Evolutionary conservation across 352 stramenopile genomes (phyloP).

Genomic region (Globisporangium rhizosaccharum): DNA sequence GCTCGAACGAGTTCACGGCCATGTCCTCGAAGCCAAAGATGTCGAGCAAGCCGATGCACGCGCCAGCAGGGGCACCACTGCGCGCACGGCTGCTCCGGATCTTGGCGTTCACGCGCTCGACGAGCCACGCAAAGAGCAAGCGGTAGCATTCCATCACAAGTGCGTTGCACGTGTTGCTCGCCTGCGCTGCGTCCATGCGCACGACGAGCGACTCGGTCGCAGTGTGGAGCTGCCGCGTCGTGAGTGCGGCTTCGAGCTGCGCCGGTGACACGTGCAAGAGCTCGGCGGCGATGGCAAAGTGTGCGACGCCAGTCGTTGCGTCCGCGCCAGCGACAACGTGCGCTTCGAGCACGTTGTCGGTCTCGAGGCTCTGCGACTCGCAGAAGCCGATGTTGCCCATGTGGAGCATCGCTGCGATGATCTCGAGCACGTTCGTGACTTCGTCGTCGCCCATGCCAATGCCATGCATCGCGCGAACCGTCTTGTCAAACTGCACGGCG

Average conservation of each 20-base stretch:
- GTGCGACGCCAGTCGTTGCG: conserved; percentile 7
- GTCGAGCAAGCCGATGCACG: conserved; percentile 82
- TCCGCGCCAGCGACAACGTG: conserved; percentile 9
- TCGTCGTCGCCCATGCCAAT: conserved; percentile 64
- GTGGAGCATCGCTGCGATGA: conserved; percentile 82
- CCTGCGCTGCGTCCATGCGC: conserved; percentile 52
- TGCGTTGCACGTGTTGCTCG: conserved; percentile 80
- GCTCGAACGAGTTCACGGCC: conserved; percentile 81
- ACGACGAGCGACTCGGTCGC: conserved; percentile 75
- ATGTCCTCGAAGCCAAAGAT: conserved; percentile 91
- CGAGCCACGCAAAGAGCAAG: conserved; percentile 93
- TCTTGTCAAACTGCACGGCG: conserved; percentile 53
- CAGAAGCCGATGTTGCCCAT: conserved; percentile 83
- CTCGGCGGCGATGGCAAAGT: conserved; percentile 48
- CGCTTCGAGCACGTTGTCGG: conserved; percentile 20
- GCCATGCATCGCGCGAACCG: conserved; percentile 64
- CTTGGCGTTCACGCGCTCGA: conserved; percentile 87
- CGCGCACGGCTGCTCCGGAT: conserved; percentile 30
- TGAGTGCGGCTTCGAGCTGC: conserved; percentile 53
- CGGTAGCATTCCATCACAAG: conserved; percentile 92
- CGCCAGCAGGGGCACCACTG: not conserved
- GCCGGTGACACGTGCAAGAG: conserved; percentile 55
- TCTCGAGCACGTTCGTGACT: conserved; percentile 54
- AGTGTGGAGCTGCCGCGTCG: conserved; percentile 53
- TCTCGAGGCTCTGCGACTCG: conserved; percentile 12